Percentiles rank a stretch among this genome's conserved stretches.
Conservation (phyloP, 2,329 filamentous ascomycete genomes). For the Acrocalymma vagum region DNA sequence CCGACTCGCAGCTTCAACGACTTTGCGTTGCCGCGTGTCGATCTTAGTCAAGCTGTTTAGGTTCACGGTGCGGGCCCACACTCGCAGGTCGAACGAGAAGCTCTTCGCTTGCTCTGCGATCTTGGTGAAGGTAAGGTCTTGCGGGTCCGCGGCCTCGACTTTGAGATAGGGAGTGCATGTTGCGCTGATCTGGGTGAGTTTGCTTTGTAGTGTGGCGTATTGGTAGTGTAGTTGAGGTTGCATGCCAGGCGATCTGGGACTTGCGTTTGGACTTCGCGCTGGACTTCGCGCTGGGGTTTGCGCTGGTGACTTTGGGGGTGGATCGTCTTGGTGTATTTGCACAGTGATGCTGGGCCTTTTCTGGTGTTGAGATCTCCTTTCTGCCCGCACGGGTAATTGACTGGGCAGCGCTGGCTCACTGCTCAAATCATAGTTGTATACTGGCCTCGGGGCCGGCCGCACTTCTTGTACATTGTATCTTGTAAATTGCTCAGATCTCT, state of each 20-base stretch:
- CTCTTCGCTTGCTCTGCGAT: slow-evolving; percentile 29
- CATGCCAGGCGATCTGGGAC: slow-evolving; percentile 23
- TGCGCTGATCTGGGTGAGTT: slow-evolving; percentile 20
- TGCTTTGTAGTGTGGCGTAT: slow-evolving; percentile 23
- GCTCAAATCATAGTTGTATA: slow-evolving; percentile 13
- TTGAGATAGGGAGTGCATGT: slow-evolving; percentile 25
- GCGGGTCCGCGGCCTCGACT: slow-evolving; percentile 30
- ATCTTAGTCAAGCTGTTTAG: slow-evolving; percentile 23
- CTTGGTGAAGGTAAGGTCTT: slow-evolving; percentile 33
- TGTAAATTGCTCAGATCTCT: slow-evolving; percentile 8
- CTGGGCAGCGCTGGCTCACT: slow-evolving; percentile 16
- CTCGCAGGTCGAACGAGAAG: slow-evolving; percentile 28
- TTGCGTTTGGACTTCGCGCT: slow-evolving; percentile 23
- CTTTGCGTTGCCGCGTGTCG: slow-evolving; percentile 17
- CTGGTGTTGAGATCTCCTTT: slow-evolving; percentile 11
- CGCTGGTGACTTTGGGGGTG: slow-evolving; percentile 3
- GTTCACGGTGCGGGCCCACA: slow-evolving; percentile 29
- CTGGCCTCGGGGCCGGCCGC: slow-evolving; percentile 12
- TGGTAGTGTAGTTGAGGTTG: slow-evolving; percentile 28
- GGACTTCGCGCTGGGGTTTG: slow-evolving; percentile 1
- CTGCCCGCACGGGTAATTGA: slow-evolving; percentile 6
- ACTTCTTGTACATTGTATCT: slow-evolving; percentile 28
- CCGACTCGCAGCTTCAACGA: slow-evolving; percentile 23
- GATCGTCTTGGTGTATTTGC: slow-evolving; percentile 28
- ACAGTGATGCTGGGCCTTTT: slow-evolving; percentile 30